Evolutionary conservation across 202 grass and related monocot genomes (phyloP).

Genomic region (Eragrostis tef): DNA sequence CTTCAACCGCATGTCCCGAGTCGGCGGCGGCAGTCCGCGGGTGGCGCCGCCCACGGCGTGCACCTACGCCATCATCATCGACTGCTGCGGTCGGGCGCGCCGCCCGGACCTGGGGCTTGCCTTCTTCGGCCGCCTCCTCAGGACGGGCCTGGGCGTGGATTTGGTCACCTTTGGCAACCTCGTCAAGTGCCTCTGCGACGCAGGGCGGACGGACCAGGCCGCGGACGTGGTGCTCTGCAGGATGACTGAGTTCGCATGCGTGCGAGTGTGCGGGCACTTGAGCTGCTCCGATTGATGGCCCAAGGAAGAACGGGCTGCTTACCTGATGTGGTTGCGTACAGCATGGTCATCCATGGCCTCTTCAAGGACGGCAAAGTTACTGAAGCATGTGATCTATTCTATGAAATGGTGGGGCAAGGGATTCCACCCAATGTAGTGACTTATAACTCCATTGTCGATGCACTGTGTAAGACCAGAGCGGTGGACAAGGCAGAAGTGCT

Average conservation of each 20-base stretch:
- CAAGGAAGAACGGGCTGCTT: not conserved
- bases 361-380: not conserved
- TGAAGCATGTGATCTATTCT: not conserved
- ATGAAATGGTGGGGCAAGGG: not conserved
- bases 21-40: not conserved
- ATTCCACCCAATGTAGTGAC: not conserved
- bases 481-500: not conserved
- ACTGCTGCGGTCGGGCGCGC: not conserved
- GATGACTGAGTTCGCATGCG: not conserved
- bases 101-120: not conserved
- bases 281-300: not conserved
- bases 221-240: not conserved
- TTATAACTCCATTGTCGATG: not conserved
- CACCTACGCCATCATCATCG: slow-evolving; percentile 34
- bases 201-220: not conserved
- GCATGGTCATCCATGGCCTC: not conserved
- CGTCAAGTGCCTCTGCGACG: not conserved
- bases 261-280: not conserved
- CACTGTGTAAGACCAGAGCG: not conserved
- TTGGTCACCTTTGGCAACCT: not conserved
- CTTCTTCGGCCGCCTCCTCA: slow-evolving; percentile 1
- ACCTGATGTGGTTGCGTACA: not conserved
- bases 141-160: not conserved
- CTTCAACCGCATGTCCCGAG: not conserved
- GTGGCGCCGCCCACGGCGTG: not conserved